A percentile compares a stretch with the other conserved stretches of the same genome.
phyloP scores from a whole-genome alignment of 345 rosid genomes.

The Melaleuca alternifolia region DNA sequence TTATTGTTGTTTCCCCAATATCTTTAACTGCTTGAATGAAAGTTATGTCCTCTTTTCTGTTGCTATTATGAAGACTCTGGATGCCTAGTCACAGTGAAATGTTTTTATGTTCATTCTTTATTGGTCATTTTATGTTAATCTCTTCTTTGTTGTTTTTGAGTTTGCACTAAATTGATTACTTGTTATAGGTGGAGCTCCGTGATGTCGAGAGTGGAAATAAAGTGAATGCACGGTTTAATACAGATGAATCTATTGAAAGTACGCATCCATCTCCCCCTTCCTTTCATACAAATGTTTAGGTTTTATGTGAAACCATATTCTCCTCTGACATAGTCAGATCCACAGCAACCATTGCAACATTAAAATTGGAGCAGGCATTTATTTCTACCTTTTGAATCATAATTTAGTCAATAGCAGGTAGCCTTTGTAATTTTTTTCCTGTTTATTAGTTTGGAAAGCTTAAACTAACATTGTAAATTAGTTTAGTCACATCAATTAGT shows the following conservation, averaged over 20 bases:
- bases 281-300: not conserved
- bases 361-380: not conserved
- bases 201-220: slow-evolving; percentile 84
- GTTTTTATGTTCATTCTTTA: not conserved
- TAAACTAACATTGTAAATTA: no score
- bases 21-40: not conserved
- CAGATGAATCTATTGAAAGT: slow-evolving; percentile 90
- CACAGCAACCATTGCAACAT: not conserved
- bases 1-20: not conserved
- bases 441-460: no score
- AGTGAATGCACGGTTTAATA: slow-evolving; percentile 69
- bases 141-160: not conserved
- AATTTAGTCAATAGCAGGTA: no score
- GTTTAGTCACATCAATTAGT: not conserved
- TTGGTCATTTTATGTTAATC: not conserved
- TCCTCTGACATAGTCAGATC: not conserved
- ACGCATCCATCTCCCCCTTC: slow-evolving; percentile 7
- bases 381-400: not conserved
- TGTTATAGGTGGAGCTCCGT: slow-evolving; percentile 73
- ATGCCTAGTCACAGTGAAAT: not conserved
- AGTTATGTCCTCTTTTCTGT: not conserved
- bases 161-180: not conserved
- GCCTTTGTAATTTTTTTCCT: no score
- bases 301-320: not conserved
- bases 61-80: not conserved